These are phyloP conservation scores for Lachnellula cervina DNA, from an alignment of 2,329 filamentous ascomycete genomes.

Conservation along the genomic window DNA sequence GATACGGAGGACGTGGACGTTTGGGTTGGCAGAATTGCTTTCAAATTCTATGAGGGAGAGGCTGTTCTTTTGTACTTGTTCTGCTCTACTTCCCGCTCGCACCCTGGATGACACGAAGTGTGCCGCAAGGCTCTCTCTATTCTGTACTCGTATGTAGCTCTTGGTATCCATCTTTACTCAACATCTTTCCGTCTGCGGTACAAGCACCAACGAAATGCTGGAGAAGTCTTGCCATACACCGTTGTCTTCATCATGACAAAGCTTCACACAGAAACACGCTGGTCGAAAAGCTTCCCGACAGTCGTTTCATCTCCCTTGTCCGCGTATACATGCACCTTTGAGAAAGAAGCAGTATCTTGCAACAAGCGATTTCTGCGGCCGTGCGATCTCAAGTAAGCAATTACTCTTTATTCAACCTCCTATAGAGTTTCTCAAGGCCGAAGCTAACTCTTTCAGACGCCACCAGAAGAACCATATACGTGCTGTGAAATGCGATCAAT, in stretches of 20 bases:
- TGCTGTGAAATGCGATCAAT: slow-evolving; percentile 6
- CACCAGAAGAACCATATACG: slow-evolving; percentile 9
- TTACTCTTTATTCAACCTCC: neutral
- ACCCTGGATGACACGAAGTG: too few relatives aligned
- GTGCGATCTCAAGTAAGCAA: slow-evolving; percentile 6
- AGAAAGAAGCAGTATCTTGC: neutral
- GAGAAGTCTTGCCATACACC: neutral
- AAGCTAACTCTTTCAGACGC: neutral
- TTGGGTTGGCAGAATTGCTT: neutral
- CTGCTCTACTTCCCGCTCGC: neutral
- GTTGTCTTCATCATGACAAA: neutral
- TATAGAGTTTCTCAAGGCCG: neutral
- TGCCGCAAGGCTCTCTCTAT: too few relatives aligned
- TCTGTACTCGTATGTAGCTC: too few relatives aligned
- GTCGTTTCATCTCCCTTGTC: neutral
- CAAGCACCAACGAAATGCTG: neutral
- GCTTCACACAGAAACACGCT: slow-evolving; percentile 2
- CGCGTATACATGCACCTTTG: slow-evolving; percentile 2
- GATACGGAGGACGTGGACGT: neutral
- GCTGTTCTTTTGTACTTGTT: neutral
- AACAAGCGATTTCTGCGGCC: slow-evolving; percentile 1
- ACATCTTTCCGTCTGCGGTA: neutral
- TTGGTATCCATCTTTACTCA: neutral
- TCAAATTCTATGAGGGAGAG: neutral
- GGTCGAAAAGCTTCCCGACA: slow-evolving; percentile 5